Conservation (phyloP, 495 filamentous ascomycete genomes). For the Neohortaea acidophila region DNA sequence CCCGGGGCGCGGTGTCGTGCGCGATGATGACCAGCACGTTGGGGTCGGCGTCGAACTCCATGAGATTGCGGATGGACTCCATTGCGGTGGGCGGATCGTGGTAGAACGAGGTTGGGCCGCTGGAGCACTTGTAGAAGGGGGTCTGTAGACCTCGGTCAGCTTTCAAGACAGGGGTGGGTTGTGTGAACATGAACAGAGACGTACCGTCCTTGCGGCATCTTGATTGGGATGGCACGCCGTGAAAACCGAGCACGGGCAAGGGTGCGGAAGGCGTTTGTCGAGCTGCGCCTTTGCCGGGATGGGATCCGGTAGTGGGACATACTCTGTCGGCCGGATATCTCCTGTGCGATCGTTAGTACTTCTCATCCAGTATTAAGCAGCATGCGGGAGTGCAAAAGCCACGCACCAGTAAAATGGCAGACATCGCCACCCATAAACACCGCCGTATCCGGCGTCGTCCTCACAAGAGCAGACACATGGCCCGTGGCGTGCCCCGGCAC, state of each 20-base stretch:
- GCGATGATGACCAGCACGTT: conserved; percentile 6
- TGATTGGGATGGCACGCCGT: neutral
- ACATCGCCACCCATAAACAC: conserved; percentile 7
- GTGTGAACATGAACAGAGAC: neutral
- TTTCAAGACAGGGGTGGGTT: neutral
- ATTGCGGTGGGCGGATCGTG: neutral
- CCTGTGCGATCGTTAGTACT: conserved; percentile 1
- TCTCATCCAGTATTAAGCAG: neutral
- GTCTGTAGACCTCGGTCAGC: neutral
- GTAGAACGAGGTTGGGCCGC: neutral
- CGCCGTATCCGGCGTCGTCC: conserved; percentile 51
- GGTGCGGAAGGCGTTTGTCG: neutral
- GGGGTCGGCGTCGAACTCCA: conserved; percentile 4
- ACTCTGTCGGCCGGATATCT: conserved; percentile 6
- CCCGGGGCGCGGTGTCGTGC: conserved; percentile 30
- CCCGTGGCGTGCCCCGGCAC: conserved; percentile 32
- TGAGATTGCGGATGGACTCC: conserved; percentile 1
- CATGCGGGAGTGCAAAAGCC: neutral
- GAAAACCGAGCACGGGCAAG: conserved; percentile 1
- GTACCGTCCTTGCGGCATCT: neutral
- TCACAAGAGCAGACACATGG: conserved; percentile 30
- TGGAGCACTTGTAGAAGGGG: neutral
- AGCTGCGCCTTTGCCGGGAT: neutral
- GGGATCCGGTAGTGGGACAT: conserved; percentile 2
- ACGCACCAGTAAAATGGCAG: conserved; percentile 5